phyloP scores from a whole-genome alignment of 2,329 filamentous ascomycete genomes.

The Stromatinia cepivora region DNA sequence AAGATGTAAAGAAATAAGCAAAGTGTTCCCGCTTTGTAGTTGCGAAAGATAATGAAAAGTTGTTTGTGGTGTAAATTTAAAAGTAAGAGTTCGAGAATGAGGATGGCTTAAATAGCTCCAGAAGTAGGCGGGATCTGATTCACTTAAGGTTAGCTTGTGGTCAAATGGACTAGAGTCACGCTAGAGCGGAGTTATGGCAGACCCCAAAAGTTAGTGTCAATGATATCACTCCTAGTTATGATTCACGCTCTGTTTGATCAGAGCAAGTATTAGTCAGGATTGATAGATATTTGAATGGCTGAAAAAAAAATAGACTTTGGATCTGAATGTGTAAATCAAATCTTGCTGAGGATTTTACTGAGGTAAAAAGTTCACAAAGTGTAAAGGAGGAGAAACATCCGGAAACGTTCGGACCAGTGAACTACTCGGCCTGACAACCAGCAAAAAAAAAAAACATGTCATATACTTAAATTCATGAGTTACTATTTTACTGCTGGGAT shows the following conservation, averaged over 20 bases:
- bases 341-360: not conserved
- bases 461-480: not conserved
- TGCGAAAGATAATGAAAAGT: not conserved
- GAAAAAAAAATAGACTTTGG: not conserved
- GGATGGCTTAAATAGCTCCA: slow-evolving; percentile 14
- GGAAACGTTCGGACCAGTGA: not conserved
- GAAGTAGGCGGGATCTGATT: slow-evolving; percentile 18
- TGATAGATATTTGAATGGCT: not conserved
- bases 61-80: slow-evolving; percentile 19
- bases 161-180: not conserved
- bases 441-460: slow-evolving; percentile 7
- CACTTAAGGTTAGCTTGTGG: slow-evolving; percentile 20
- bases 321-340: not conserved
- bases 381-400: not conserved
- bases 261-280: not conserved
- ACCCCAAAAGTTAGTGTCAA: slow-evolving; percentile 11
- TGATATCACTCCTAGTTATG: not conserved
- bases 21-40: not conserved
- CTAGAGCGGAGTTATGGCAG: slow-evolving; percentile 19
- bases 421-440: not conserved
- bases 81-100: slow-evolving; percentile 17
- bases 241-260: not conserved
- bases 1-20: slow-evolving; percentile 12
- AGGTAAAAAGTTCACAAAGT: not conserved
- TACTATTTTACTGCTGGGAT: not conserved